Percentiles rank a stretch among this genome's conserved stretches.
Evolutionary conservation across 2,329 filamentous ascomycete species (phyloP).

Genomic region (Aspergillus bombycis): DNA sequence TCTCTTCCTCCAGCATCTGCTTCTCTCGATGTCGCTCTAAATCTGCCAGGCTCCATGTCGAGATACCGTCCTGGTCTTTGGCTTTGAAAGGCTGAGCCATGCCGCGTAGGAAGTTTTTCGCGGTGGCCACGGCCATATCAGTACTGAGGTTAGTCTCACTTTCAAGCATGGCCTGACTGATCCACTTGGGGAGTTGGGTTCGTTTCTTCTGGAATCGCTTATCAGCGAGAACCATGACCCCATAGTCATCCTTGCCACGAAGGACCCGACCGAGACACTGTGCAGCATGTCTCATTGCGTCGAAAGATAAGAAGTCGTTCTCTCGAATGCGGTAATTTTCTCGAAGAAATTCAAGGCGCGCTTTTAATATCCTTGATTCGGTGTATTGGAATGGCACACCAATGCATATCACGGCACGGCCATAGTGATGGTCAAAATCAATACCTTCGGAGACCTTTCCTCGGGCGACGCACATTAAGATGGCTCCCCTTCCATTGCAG

Average conservation of each 20-base stretch:
- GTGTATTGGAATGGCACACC: slow-evolving; percentile 99
- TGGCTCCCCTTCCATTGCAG: slow-evolving; percentile 92
- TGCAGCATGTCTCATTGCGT: slow-evolving; percentile 98
- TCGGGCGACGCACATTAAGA: slow-evolving; percentile 91
- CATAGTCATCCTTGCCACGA: slow-evolving; percentile 96
- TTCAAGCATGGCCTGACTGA: slow-evolving; percentile 82
- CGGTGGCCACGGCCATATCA: slow-evolving; percentile 88
- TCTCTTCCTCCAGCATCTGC: slow-evolving; percentile 71
- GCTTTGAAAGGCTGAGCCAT: slow-evolving; percentile 91
- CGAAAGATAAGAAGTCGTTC: slow-evolving; percentile 97
- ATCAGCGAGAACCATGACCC: slow-evolving; percentile 98
- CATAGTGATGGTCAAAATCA: slow-evolving; percentile 99
- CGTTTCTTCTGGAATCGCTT: slow-evolving; percentile 91
- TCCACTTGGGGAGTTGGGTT: slow-evolving; percentile 92
- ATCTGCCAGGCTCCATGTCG: slow-evolving; percentile 84
- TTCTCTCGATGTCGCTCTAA: slow-evolving; percentile 70
- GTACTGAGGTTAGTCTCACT: slow-evolving; percentile 89
- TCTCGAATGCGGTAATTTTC: slow-evolving; percentile 97
- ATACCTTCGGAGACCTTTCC: slow-evolving; percentile 98
- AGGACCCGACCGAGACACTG: slow-evolving; percentile 95
- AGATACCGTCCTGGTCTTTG: slow-evolving; percentile 86
- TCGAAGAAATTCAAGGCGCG: slow-evolving; percentile 89
- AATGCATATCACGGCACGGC: slow-evolving; percentile 91
- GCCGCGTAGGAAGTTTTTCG: slow-evolving; percentile 83
- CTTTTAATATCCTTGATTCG: slow-evolving; percentile 94